Percentiles rank a stretch among this genome's conserved stretches.
These are phyloP conservation scores for Nicotiana tomentosiformis DNA, from an alignment of 257 asterid genomes.

Conservation along the genomic window DNA sequence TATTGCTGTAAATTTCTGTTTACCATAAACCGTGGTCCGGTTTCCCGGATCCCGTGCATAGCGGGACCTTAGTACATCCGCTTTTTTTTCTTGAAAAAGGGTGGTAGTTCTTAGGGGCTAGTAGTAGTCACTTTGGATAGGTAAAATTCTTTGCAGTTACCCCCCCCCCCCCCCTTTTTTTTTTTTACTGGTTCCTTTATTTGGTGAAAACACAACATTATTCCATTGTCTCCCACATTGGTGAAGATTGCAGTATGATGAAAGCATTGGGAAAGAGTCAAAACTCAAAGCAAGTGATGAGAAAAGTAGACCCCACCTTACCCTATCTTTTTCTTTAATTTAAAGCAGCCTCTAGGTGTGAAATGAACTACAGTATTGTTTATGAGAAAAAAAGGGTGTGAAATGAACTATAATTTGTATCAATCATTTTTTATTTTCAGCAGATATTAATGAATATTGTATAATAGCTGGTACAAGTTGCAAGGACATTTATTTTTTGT, in stretches of 20 bases:
- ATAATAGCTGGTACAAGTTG: not conserved
- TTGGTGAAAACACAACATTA: conserved; percentile 19
- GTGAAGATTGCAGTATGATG: not conserved
- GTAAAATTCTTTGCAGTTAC: conserved; percentile 26
- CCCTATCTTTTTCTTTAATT: conserved; percentile 3
- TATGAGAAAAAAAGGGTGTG: not conserved
- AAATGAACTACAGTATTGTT: not conserved
- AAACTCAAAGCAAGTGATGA: not conserved
- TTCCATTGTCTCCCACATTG: conserved; percentile 18
- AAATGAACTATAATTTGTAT: conserved; percentile 6
- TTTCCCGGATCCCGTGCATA: too few species aligned
- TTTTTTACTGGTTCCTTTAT: not conserved
- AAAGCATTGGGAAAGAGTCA: conserved; percentile 8
- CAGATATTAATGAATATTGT: not conserved
- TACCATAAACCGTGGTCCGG: not conserved
- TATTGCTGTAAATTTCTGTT: conserved; percentile 22
- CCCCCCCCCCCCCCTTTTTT: not conserved
- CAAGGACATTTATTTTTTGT: not conserved
- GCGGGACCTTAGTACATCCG: too few species aligned
- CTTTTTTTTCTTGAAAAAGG: conserved; percentile 23
- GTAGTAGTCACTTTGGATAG: conserved; percentile 14
- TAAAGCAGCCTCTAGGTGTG: conserved; percentile 1
- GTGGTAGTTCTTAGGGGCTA: conserved; percentile 11
- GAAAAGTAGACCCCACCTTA: conserved; percentile 4
- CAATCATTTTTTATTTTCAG: not conserved